These are phyloP conservation scores for Terana coerulea DNA, from an alignment of 768 basidiomycete species.

Conservation along the genomic window DNA sequence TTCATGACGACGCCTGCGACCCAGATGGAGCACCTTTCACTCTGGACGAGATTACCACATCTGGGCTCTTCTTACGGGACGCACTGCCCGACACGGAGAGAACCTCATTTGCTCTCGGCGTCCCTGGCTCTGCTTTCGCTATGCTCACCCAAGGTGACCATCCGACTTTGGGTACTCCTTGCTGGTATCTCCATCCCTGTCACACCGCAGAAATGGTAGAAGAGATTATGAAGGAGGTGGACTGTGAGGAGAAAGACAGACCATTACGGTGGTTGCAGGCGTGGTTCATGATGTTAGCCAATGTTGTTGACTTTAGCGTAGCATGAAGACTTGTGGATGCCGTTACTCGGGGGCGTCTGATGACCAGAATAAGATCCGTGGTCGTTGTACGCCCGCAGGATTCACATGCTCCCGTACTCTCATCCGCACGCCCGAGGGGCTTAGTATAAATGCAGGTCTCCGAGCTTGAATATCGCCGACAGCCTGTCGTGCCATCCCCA, in stretches of 20 bases:
- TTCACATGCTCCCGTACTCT: conserved; percentile 6
- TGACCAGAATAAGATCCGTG: neutral
- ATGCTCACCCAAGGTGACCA: conserved; percentile 86
- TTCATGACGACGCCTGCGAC: too few species aligned
- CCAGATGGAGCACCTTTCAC: conserved; percentile 64
- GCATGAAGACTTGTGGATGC: neutral
- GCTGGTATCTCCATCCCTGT: conserved; percentile 90
- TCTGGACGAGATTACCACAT: conserved; percentile 51
- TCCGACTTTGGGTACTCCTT: conserved; percentile 66
- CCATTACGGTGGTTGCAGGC: conserved; percentile 56
- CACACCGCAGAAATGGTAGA: conserved; percentile 61
- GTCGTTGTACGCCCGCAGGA: neutral
- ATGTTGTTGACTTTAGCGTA: conserved; percentile 48
- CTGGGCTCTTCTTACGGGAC: conserved; percentile 54
- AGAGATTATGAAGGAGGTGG: conserved; percentile 60
- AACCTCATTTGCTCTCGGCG: conserved; percentile 53
- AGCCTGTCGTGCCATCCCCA: conserved; percentile 5
- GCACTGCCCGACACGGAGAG: conserved; percentile 39
- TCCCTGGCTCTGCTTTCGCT: conserved; percentile 56
- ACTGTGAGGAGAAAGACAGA: conserved; percentile 25
- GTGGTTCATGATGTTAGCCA: conserved; percentile 77
- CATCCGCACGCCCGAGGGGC: neutral
- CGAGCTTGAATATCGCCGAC: neutral
- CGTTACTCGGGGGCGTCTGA: neutral
- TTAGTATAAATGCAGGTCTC: neutral